phyloP scores from a whole-genome alignment of 1,284 basidiomycete genomes.

The Rhodotorula glutinis region DNA sequence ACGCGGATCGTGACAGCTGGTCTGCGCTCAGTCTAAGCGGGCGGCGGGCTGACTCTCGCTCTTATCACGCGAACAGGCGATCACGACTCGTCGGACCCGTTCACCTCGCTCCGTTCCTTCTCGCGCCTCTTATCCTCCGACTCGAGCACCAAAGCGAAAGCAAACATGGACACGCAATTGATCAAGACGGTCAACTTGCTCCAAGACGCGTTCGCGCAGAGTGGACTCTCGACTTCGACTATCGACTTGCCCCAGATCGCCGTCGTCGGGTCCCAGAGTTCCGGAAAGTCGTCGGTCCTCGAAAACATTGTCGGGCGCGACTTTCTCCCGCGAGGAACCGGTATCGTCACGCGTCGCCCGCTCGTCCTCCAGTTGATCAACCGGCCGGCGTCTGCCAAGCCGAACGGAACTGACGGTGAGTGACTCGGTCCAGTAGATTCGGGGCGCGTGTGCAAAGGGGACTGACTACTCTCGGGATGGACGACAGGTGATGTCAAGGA shows the following conservation, averaged over 20 bases:
- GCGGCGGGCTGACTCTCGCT: too few species aligned
- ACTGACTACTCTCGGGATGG: too few species aligned
- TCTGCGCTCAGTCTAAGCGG: too few species aligned
- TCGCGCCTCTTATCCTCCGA: background rate
- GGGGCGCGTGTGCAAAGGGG: too few species aligned
- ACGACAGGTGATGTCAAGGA: background rate
- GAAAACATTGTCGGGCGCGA: constrained; percentile 95
- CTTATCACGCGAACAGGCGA: too few species aligned
- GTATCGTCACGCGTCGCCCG: constrained; percentile 87
- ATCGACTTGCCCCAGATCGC: constrained; percentile 57
- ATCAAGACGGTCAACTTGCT: constrained; percentile 45
- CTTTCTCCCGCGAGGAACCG: constrained; percentile 91
- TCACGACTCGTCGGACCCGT: too few species aligned
- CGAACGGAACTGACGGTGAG: constrained; percentile 23
- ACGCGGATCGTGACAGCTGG: too few species aligned
- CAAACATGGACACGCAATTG: constrained; percentile 28
- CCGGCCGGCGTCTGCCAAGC: constrained; percentile 53
- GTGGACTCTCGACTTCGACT: constrained; percentile 51
- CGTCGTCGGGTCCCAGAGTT: constrained; percentile 56
- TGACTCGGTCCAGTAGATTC: background rate
- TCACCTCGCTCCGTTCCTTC: too few species aligned
- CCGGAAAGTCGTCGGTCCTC: constrained; percentile 55
- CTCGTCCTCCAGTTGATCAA: constrained; percentile 89
- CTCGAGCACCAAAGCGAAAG: background rate
- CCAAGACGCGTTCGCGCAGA: constrained; percentile 56